These are phyloP conservation scores for Sedum album DNA, from an alignment of 164 flowering plant genomes.

Conservation along the genomic window DNA sequence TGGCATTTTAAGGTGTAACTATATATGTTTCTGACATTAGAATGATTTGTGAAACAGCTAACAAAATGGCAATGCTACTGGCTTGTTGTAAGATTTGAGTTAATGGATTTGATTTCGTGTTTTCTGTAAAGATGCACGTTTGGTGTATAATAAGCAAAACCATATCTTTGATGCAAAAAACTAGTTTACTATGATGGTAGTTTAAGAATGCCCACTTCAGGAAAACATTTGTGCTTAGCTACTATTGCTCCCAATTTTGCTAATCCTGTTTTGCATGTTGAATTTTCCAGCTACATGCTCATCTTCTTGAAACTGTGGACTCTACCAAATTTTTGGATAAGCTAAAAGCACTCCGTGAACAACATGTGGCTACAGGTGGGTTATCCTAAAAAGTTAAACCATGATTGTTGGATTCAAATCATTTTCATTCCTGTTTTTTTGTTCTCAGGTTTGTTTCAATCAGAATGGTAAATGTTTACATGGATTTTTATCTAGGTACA, in stretches of 20 bases:
- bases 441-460: background rate
- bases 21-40: background rate
- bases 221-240: background rate
- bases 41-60: background rate
- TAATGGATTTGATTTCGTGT: background rate
- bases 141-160: background rate
- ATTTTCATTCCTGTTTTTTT: background rate
- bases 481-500: conserved; percentile 27
- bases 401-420: background rate
- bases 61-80: background rate
- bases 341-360: conserved; percentile 38
- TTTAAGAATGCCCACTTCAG: no score
- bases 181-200: no score
- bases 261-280: background rate
- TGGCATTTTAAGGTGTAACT: no score
- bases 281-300: conserved; percentile 52
- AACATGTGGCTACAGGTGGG: conserved; percentile 57
- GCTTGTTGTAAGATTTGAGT: background rate
- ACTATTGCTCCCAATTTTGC: background rate
- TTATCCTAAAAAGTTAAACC: conserved; percentile 1
- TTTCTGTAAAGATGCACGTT: background rate
- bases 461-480: background rate
- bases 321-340: conserved; percentile 52
- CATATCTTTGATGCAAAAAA: no score
- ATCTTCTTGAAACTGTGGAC: conserved; percentile 57